Percentiles rank a stretch among this genome's conserved stretches.
These are phyloP conservation scores for Colletotrichum sp. DNA, from an alignment of 2,329 filamentous ascomycete genomes.

Conservation along the genomic window DNA sequence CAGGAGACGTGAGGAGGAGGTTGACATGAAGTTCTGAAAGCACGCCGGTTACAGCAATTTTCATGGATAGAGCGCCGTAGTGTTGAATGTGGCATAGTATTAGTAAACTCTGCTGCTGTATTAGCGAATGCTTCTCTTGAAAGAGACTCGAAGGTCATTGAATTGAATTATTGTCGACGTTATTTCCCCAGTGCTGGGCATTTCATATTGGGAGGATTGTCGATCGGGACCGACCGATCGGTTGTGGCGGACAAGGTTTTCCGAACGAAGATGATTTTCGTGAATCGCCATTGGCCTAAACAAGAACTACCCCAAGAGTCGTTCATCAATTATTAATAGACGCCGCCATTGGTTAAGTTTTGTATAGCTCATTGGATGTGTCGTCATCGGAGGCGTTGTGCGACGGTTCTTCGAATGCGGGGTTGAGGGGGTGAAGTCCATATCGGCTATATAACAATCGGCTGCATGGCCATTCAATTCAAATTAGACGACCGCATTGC, in stretches of 20 bases:
- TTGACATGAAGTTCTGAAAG: neutral
- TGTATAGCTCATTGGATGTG: neutral
- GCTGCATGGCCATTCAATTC: neutral
- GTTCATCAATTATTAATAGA: neutral
- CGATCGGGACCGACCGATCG: neutral
- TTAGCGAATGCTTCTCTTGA: accelerated
- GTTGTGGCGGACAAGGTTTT: neutral
- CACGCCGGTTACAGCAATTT: accelerated
- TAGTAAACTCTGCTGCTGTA: neutral
- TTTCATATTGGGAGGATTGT: neutral
- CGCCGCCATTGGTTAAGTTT: neutral
- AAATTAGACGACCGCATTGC: neutral
- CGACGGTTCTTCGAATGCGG: neutral
- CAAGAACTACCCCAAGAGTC: neutral
- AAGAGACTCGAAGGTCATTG: neutral
- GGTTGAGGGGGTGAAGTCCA: neutral
- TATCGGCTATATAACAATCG: neutral
- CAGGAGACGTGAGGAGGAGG: neutral
- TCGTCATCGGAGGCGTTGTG: neutral
- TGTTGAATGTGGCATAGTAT: neutral
- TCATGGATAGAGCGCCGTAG: accelerated
- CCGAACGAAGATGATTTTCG: neutral
- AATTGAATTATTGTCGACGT: neutral
- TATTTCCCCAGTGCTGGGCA: neutral
- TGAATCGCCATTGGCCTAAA: neutral